Evolutionary conservation across 2,329 filamentous ascomycete species (phyloP), one percentile per base, ranked within the genome.

Genomic region (Didymella exigua): DNA sequence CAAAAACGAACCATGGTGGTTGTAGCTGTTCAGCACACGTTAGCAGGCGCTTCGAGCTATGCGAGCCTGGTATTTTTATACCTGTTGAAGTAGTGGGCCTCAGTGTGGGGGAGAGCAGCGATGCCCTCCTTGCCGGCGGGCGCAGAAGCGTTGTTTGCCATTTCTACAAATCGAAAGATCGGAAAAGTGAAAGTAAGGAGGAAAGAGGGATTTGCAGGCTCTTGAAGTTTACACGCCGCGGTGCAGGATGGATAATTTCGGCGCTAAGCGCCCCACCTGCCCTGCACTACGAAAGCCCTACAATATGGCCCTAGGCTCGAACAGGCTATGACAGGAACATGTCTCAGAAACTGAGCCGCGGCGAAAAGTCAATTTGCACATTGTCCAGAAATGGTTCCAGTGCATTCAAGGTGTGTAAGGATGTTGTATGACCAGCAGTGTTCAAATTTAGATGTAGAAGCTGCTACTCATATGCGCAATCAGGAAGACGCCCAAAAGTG

Each of bases 61-160:
- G 51, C 33, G 51, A 63, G 75, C 68, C 60, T 54, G 21, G 48
- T 50, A 40, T 51, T 47, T 54, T 58, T 74, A 62, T 79, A 96
- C 93, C 92, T 96, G 81, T 97, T 98, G 82, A 98, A 98, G 83
- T 98, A 99, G 79, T 98, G 95, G 78, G 96, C 92, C 83, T 99
- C 95, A 62, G 93, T 95, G 81, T 96, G 93, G 75, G 90, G 89
- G 84, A 96, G 88, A 68, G 80, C 76, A 90, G 68, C 55, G 68
- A 70, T 62, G 73, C 71, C 29, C 60, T 66, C 59, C 68, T 74
- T 54, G 48, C 60, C 58, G 33, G 67, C 58, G 34, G 70, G 59
- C 44, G 63, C 59, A 14, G 57, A 58, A 53, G 66, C 52, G 54
- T 66, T 62, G 58, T 61, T 65, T 26, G 66, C 66, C 70, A 72